Conservation (phyloP, 768 basidiomycete genomes). For the Pleurotus pulmonarius region DNA sequence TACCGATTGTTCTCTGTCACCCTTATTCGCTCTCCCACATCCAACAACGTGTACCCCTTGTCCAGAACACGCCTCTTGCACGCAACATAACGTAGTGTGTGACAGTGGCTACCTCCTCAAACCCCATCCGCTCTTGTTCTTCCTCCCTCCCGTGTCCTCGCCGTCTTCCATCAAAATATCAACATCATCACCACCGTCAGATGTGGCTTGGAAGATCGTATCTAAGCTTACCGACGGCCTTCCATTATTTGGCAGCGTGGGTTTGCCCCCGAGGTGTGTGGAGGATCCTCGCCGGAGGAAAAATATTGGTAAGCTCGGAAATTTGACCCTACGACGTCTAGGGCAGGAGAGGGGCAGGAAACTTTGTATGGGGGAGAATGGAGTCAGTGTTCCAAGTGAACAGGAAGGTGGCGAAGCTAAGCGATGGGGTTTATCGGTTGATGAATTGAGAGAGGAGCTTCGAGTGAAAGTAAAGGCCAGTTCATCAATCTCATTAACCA, state of each 20-base stretch:
- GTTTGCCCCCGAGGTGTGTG: constrained; percentile 69
- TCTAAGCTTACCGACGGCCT: constrained; percentile 57
- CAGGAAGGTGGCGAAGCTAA: constrained; percentile 67
- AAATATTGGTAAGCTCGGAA: constrained; percentile 72
- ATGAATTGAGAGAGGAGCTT: constrained; percentile 52
- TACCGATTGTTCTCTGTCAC: constrained; percentile 49
- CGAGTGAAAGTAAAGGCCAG: constrained; percentile 54
- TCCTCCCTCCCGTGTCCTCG: constrained; percentile 36
- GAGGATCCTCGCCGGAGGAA: constrained; percentile 75
- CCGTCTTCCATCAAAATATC: constrained; percentile 27
- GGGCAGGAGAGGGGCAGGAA: constrained; percentile 61
- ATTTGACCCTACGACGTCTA: constrained; percentile 61
- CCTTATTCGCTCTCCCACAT: constrained; percentile 50
- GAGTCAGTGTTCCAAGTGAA: constrained; percentile 29
- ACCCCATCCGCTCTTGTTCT: constrained; percentile 55
- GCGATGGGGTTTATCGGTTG: constrained; percentile 70
- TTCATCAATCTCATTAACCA: constrained; percentile 10
- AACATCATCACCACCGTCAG: constrained; percentile 34
- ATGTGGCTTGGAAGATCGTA: constrained; percentile 43
- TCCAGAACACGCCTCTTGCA: constrained; percentile 66
- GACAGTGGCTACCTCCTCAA: constrained; percentile 64
- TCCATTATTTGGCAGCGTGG: constrained; percentile 74
- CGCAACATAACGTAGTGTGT: constrained; percentile 54
- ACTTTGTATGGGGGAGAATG: constrained; percentile 49
- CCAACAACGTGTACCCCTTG: constrained; percentile 71